Evolutionary conservation across 495 filamentous ascomycete species (phyloP).

Genomic region (Choiromyces venosus): DNA sequence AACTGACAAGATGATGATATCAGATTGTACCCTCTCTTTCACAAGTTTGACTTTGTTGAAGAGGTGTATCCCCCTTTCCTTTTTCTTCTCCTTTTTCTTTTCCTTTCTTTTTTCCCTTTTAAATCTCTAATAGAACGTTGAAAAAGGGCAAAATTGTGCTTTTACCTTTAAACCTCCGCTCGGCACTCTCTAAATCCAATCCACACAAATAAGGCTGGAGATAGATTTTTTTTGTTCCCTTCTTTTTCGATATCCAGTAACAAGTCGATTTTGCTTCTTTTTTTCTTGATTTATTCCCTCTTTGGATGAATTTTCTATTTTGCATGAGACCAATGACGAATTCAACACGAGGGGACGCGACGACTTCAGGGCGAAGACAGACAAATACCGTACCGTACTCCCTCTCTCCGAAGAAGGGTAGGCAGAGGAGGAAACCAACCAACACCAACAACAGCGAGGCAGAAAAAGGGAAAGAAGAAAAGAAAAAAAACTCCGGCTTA

Average conservation of each 20-base stretch:
- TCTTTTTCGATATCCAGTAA: background rate
- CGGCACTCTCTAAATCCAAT: background rate
- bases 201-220: background rate
- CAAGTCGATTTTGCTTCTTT: background rate
- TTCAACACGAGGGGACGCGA: background rate
- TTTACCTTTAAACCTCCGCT: conserved; percentile 1
- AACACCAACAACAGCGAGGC: background rate
- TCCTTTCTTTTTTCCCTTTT: background rate
- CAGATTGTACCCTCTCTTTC: background rate
- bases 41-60: background rate
- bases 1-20: background rate
- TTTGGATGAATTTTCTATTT: background rate
- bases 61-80: background rate
- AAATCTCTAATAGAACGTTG: background rate
- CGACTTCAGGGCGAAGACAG: background rate
- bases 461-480: background rate
- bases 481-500: background rate
- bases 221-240: background rate
- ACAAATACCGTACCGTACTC: too few species aligned
- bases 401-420: background rate
- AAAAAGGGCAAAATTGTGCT: background rate
- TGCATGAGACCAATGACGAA: conserved; percentile 1
- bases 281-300: background rate
- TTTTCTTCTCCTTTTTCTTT: background rate
- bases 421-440: background rate